Evolutionary conservation across 441 rosid genomes (phyloP).

Genomic region (Omphalea diandra): DNA sequence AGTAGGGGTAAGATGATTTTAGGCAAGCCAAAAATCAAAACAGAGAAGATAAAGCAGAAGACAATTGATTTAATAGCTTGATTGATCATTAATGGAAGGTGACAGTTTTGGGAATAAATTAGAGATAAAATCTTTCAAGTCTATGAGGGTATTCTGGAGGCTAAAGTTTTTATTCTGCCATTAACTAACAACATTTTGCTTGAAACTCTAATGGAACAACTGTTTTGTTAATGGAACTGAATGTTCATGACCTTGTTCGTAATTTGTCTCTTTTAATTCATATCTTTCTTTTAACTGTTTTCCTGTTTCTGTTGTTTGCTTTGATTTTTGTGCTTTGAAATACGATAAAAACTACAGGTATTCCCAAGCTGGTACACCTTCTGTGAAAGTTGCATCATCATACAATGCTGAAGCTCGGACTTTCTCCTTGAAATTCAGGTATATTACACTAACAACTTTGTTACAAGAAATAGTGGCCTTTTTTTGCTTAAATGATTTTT

Average conservation of each 20-base stretch:
- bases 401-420: slow-evolving; percentile 73
- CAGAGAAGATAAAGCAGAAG: neutral
- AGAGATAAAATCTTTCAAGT: neutral
- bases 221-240: neutral
- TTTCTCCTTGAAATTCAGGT: slow-evolving; percentile 91
- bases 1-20: neutral
- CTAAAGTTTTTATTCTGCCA: neutral
- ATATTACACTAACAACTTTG: slow-evolving; percentile 12
- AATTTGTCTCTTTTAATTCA: neutral
- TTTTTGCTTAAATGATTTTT: neutral
- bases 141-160: neutral
- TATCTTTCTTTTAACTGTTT: neutral
- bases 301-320: slow-evolving; percentile 3
- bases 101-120: neutral
- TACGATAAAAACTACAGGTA: slow-evolving; percentile 53
- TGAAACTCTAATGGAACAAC: neutral
- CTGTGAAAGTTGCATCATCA: slow-evolving; percentile 72
- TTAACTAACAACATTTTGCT: neutral
- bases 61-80: neutral
- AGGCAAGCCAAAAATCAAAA: neutral
- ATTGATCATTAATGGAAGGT: neutral
- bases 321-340: slow-evolving; percentile 12
- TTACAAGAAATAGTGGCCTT: neutral
- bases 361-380: slow-evolving; percentile 98
- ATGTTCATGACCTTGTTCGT: too few species aligned